Conservation (phyloP, 495 filamentous ascomycete species). For the Annulohypoxylon moriforme region DNA sequence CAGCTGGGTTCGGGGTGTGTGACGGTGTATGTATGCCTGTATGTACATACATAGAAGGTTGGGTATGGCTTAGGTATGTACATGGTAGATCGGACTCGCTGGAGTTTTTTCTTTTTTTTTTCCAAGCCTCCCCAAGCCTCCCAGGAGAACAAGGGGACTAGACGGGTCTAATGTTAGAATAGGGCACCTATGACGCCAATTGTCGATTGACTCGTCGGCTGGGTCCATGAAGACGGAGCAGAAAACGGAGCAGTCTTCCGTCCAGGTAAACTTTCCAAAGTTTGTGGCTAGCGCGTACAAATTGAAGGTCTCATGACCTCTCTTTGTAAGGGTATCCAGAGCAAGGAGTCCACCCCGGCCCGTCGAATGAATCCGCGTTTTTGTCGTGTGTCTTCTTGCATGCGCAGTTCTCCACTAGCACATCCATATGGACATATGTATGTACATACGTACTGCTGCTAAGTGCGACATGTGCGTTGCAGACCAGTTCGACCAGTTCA, state of each 20-base stretch:
- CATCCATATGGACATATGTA: conserved; percentile 14
- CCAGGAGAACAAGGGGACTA: conserved; percentile 24
- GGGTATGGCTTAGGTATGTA: background rate
- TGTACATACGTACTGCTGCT: conserved; percentile 33
- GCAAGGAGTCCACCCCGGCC: conserved; percentile 38
- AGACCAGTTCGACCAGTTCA: conserved; percentile 42
- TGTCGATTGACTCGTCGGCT: conserved; percentile 45
- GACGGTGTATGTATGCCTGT: conserved; percentile 3
- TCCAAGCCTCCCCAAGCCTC: background rate
- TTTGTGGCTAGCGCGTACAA: conserved; percentile 44
- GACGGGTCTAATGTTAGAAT: conserved; percentile 31
- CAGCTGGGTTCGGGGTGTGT: conserved; percentile 37
- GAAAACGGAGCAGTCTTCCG: conserved; percentile 39
- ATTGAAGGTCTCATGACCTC: conserved; percentile 48
- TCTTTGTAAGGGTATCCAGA: conserved; percentile 48
- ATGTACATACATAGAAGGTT: background rate
- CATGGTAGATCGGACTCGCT: conserved; percentile 10
- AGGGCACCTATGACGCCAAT: conserved; percentile 39
- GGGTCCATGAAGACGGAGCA: conserved; percentile 37
- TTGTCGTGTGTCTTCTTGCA: conserved; percentile 43
- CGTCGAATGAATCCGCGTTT: conserved; percentile 38
- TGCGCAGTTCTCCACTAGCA: conserved; percentile 25
- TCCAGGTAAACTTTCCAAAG: conserved; percentile 40
- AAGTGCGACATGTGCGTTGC: conserved; percentile 47
- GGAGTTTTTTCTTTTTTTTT: too few relatives aligned